A percentile compares a stretch with the other conserved stretches of the same genome.
Conservation (phyloP, 768 basidiomycete species). For the Amanita phalloides region DNA sequence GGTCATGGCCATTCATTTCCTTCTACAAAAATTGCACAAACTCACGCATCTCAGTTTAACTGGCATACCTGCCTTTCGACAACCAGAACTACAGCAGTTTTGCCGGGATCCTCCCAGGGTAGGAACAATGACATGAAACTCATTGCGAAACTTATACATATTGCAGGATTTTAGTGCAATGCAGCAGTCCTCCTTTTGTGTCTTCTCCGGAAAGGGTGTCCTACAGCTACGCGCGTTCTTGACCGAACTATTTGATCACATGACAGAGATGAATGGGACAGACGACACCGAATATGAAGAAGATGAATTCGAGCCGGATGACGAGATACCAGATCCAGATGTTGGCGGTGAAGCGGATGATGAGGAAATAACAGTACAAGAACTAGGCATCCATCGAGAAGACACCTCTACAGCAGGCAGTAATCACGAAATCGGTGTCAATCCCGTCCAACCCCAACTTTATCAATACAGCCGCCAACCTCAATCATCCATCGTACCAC, state of each 20-base stretch:
- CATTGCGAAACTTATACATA: not conserved
- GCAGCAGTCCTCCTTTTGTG: constrained; percentile 88
- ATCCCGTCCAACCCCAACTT: constrained; percentile 16
- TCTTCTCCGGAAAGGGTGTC: constrained; percentile 91
- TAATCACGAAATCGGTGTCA: constrained; percentile 4
- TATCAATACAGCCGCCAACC: constrained; percentile 23
- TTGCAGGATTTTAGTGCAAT: constrained; percentile 81
- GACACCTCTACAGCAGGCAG: constrained; percentile 10
- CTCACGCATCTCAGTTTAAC: constrained; percentile 93
- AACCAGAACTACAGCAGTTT: constrained; percentile 77
- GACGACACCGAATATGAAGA: constrained; percentile 64
- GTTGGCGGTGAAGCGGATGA: constrained; percentile 19
- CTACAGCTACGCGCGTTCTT: constrained; percentile 72
- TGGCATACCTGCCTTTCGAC: constrained; percentile 89
- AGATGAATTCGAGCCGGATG: constrained; percentile 39
- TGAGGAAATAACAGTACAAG: constrained; percentile 18
- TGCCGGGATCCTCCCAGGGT: constrained; percentile 85
- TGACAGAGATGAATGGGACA: constrained; percentile 61
- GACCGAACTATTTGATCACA: constrained; percentile 62
- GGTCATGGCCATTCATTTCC: constrained; percentile 82
- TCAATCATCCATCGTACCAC: constrained; percentile 16
- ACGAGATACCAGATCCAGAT: constrained; percentile 36
- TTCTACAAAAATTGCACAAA: constrained; percentile 81
- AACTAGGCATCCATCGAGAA: constrained; percentile 5
- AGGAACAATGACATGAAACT: constrained; percentile 15